phyloP scores from a whole-genome alignment of 495 filamentous ascomycete species.

The Halenospora varia region DNA sequence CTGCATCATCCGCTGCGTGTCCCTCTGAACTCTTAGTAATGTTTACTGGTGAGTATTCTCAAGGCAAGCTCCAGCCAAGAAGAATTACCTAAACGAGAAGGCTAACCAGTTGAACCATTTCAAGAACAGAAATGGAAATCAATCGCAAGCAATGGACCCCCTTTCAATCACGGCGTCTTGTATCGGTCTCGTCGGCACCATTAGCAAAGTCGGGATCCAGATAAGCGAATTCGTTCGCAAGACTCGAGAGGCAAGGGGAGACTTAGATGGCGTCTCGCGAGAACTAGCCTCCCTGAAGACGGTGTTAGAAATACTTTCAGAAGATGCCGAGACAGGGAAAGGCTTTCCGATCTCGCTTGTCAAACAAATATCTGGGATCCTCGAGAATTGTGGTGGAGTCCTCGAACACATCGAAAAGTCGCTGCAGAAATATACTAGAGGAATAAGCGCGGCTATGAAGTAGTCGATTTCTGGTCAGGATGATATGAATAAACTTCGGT shows the following conservation, averaged over 20 bases:
- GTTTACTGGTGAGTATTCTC: too few relatives aligned
- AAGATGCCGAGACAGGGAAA: constrained; percentile 41
- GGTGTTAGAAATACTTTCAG: constrained; percentile 38
- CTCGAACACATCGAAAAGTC: constrained; percentile 16
- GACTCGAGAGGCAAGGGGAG: constrained; percentile 40
- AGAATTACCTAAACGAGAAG: too few relatives aligned
- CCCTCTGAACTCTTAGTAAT: too few relatives aligned
- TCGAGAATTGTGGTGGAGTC: constrained; percentile 19
- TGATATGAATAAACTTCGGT: constrained; percentile 19
- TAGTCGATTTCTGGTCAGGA: constrained; percentile 17
- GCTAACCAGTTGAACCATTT: too few relatives aligned
- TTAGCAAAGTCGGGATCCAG: constrained; percentile 9
- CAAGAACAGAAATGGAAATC: too few relatives aligned
- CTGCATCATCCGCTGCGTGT: too few relatives aligned
- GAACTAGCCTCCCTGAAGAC: constrained; percentile 43
- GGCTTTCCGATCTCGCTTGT: constrained; percentile 16
- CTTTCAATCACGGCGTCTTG: constrained; percentile 37
- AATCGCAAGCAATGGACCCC: too few relatives aligned
- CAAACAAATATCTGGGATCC: constrained; percentile 21
- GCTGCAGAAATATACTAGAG: constrained; percentile 11
- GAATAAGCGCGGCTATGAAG: constrained; percentile 3
- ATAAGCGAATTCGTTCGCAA: constrained; percentile 29
- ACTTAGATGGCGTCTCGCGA: constrained; percentile 41
- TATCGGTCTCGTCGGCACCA: constrained; percentile 32
- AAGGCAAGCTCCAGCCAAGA: too few relatives aligned